A percentile compares a stretch with the other conserved stretches of the same genome.
Conservation (phyloP, 1,139 yeast species). For the Pichiaceae sp. region DNA sequence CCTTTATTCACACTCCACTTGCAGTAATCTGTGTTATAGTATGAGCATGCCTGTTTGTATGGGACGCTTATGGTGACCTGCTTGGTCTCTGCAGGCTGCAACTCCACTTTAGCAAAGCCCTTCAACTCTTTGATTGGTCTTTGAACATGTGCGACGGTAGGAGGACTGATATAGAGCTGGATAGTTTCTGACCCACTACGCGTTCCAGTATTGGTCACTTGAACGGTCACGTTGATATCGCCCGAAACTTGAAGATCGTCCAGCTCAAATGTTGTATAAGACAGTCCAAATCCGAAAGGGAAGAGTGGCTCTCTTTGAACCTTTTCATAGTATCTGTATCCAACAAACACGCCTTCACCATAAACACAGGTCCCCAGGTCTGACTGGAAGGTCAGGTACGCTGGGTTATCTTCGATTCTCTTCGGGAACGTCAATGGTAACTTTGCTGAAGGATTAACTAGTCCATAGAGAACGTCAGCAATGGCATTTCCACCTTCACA, state of each 20-base stretch:
- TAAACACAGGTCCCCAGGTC: constrained; percentile 47
- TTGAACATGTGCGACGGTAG: constrained; percentile 19
- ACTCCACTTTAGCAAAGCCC: constrained; percentile 39
- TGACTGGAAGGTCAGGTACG: constrained; percentile 34
- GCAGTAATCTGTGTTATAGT: constrained; percentile 40
- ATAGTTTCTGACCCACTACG: constrained; percentile 35
- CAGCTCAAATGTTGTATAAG: constrained; percentile 41
- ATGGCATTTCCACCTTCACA: constrained; percentile 42
- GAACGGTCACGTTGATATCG: constrained; percentile 32
- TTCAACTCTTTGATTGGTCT: constrained; percentile 53
- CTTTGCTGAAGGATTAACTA: constrained; percentile 56
- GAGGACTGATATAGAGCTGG: constrained; percentile 35
- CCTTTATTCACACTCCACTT: constrained; percentile 47
- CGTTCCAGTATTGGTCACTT: constrained; percentile 24
- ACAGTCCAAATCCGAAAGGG: constrained; percentile 57
- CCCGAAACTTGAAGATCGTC: constrained; percentile 25
- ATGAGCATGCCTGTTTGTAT: constrained; percentile 44
- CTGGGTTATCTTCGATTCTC: constrained; percentile 38
- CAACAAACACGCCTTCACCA: constrained; percentile 51
- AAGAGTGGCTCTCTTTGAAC: constrained; percentile 36
- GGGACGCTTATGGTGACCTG: constrained; percentile 29
- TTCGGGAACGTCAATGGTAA: constrained; percentile 52
- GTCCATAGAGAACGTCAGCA: constrained; percentile 58
- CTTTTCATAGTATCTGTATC: constrained; percentile 53
- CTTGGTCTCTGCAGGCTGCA: constrained; percentile 34